A percentile compares a stretch with the other conserved stretches of the same genome.
phyloP scores from a whole-genome alignment of 2,329 filamentous ascomycete genomes.

The Pseudocercospora fuligena region DNA sequence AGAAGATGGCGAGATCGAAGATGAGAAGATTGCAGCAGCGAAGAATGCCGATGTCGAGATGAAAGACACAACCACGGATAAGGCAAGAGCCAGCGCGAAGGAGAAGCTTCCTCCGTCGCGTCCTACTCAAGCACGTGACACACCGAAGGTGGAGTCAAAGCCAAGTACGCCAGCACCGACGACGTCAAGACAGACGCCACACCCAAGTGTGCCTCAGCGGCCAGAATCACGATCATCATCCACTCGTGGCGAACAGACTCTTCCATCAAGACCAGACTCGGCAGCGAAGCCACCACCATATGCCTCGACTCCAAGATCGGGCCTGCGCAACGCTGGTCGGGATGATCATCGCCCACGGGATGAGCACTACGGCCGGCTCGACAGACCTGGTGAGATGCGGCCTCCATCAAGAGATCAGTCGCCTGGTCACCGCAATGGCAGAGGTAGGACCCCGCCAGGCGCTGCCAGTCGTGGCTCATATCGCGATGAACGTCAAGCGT shows the following conservation, averaged over 20 bases:
- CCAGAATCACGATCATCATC: constrained; percentile 41
- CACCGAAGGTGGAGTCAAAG: constrained; percentile 25
- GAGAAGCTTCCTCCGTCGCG: constrained; percentile 10
- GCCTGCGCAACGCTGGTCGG: constrained; percentile 39
- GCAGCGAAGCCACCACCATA: constrained; percentile 23
- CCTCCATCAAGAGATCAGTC: constrained; percentile 47
- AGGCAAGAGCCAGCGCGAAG: constrained; percentile 24
- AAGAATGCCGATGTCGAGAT: constrained; percentile 34
- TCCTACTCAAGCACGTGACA: constrained; percentile 17
- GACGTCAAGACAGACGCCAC: constrained; percentile 24
- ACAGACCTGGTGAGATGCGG: constrained; percentile 46
- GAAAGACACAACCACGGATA: constrained; percentile 30
- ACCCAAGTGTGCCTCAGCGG: constrained; percentile 35
- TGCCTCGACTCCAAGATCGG: constrained; percentile 8
- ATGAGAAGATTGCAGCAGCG: constrained; percentile 51
- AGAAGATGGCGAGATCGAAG: constrained; percentile 76
- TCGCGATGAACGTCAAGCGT: constrained; percentile 28
- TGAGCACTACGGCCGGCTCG: constrained; percentile 51
- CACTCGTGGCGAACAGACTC: constrained; percentile 31
- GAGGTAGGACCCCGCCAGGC: constrained; percentile 44
- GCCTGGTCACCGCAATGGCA: constrained; percentile 41
- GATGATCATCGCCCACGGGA: constrained; percentile 28
- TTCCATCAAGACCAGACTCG: constrained; percentile 30
- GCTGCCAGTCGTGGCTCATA: constrained; percentile 19
- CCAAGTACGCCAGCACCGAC: constrained; percentile 31